Conservation (phyloP, 2,329 filamentous ascomycete genomes). For the Aschersonia sp. region DNA sequence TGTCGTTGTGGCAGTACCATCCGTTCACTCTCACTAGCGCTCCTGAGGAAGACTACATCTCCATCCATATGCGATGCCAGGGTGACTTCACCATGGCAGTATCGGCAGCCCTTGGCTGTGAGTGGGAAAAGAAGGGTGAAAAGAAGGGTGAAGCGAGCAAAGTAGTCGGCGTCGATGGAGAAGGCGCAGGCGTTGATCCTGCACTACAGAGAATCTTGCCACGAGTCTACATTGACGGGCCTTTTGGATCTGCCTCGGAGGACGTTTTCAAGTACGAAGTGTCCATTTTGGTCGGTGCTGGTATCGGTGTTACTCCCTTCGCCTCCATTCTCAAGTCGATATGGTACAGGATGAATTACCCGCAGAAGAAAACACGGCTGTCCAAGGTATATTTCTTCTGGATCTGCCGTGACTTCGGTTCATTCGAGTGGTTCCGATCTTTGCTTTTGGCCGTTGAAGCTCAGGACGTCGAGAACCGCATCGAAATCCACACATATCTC, state of each 20-base stretch:
- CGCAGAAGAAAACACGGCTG: constrained; percentile 62
- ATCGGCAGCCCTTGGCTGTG: constrained; percentile 59
- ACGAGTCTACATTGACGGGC: constrained; percentile 70
- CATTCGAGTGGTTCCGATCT: constrained; percentile 82
- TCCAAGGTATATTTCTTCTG: constrained; percentile 89
- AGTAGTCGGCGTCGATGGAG: constrained; percentile 53
- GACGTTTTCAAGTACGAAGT: constrained; percentile 85
- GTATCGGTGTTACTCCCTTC: constrained; percentile 78
- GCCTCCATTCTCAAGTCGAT: constrained; percentile 81
- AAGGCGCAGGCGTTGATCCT: constrained; percentile 47
- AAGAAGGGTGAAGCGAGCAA: constrained; percentile 39
- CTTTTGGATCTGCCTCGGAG: constrained; percentile 75
- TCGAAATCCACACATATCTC: constrained; percentile 82
- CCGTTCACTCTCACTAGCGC: constrained; percentile 78
- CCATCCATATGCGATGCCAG: constrained; percentile 70
- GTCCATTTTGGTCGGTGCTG: constrained; percentile 64
- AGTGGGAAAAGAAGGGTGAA: constrained; percentile 41
- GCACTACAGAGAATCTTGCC: constrained; percentile 61
- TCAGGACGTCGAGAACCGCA: constrained; percentile 69
- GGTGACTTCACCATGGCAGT: constrained; percentile 67
- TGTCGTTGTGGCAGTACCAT: constrained; percentile 81
- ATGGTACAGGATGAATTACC: constrained; percentile 88
- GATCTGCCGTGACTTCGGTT: constrained; percentile 79
- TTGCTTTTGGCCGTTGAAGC: constrained; percentile 74
- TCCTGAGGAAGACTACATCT: constrained; percentile 82